These are phyloP conservation scores for Diplodia sapinea DNA, from an alignment of 2,329 filamentous ascomycete species.

Conservation along the genomic window DNA sequence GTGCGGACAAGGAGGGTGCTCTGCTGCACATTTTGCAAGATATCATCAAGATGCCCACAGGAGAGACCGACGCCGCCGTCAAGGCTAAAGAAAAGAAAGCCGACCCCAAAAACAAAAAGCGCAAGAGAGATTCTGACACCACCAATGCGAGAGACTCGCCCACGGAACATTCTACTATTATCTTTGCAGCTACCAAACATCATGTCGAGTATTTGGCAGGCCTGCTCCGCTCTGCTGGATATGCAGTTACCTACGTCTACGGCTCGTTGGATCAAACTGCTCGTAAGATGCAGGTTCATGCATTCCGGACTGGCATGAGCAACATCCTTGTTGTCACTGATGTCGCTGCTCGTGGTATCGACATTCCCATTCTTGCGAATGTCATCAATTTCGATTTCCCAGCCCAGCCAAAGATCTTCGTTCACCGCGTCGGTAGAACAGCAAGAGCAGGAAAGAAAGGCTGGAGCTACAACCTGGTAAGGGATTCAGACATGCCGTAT, in stretches of 20 bases:
- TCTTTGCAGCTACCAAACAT: conserved; percentile 95
- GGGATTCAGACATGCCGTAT: conserved; percentile 88
- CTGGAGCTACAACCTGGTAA: conserved; percentile 93
- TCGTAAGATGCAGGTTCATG: conserved; percentile 87
- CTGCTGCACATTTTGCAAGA: conserved; percentile 88
- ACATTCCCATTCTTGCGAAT: conserved; percentile 94
- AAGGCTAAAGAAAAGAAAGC: conserved; percentile 53
- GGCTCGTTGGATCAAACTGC: conserved; percentile 94
- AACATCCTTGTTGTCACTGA: conserved; percentile 96
- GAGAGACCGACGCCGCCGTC: conserved; percentile 62
- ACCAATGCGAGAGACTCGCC: conserved; percentile 70
- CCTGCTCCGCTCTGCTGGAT: conserved; percentile 80
- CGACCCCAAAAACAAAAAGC: conserved; percentile 75
- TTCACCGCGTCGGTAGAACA: conserved; percentile 94
- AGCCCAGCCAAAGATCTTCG: conserved; percentile 93
- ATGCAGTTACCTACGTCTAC: conserved; percentile 91
- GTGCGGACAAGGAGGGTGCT: conserved; percentile 90
- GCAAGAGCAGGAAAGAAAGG: conserved; percentile 90
- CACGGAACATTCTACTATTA: conserved; percentile 88
- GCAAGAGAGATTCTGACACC: conserved; percentile 66
- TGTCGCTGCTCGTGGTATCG: conserved; percentile 94
- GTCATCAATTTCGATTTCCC: conserved; percentile 99
- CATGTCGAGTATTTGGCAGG: conserved; percentile 91
- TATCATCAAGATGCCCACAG: conserved; percentile 85
- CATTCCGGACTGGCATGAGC: conserved; percentile 81